phyloP scores from a whole-genome alignment of 106 monocot genomes.

The Phalaenopsis equestris region DNA sequence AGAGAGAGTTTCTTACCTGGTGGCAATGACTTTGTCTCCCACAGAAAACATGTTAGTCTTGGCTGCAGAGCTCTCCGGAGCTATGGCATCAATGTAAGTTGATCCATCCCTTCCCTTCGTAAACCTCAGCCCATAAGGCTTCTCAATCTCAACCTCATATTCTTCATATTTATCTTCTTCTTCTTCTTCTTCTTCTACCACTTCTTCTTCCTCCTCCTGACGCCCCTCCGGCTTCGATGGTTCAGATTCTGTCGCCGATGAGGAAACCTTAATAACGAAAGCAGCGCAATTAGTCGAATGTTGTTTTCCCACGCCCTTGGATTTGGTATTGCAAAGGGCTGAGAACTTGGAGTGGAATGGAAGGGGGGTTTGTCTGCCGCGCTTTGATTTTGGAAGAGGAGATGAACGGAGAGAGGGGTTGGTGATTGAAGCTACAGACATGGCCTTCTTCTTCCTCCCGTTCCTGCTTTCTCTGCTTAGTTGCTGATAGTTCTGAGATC shows the following conservation, averaged over 20 bases:
- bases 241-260: conserved; percentile 38
- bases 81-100: conserved; percentile 90
- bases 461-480: background rate
- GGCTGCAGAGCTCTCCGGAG: conserved; percentile 55
- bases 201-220: conserved; percentile 16
- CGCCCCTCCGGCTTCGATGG: conserved; percentile 35
- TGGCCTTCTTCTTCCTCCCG: background rate
- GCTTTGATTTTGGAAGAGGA: conserved; percentile 26
- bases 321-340: background rate
- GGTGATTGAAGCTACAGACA: conserved; percentile 29
- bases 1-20: conserved; percentile 41
- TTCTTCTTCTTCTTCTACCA: conserved; percentile 30
- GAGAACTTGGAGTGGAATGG: conserved; percentile 4
- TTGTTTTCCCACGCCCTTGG: background rate
- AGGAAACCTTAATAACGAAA: conserved; percentile 25
- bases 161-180: conserved; percentile 44
- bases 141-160: conserved; percentile 77
- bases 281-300: background rate
- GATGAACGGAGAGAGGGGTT: conserved; percentile 32
- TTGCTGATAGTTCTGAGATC: background rate
- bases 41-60: conserved; percentile 60
- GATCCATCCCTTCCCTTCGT: conserved; percentile 73
- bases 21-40: conserved; percentile 87
- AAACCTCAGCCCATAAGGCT: conserved; percentile 90
- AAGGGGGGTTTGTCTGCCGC: background rate